phyloP scores from a whole-genome alignment of 108 stramenopile species.

The Hondaea fermentalgiana region DNA sequence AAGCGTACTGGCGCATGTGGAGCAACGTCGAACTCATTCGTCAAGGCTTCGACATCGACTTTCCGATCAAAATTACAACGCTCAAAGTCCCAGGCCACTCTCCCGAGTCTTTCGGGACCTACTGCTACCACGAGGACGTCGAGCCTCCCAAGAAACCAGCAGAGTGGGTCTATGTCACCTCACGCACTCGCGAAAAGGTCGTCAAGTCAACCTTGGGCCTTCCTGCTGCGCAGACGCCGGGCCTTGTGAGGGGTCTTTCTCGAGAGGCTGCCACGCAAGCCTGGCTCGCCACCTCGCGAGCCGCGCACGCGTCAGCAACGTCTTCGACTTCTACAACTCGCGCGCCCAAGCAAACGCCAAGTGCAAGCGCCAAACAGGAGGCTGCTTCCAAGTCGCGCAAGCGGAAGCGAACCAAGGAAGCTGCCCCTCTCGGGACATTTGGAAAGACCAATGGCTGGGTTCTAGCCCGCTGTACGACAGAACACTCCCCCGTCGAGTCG shows the following conservation, averaged over 20 bases:
- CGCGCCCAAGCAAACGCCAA: background rate
- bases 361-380: background rate
- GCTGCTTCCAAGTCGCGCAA: background rate
- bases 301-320: background rate
- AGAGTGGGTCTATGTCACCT: background rate
- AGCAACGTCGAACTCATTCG: background rate
- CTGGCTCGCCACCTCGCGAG: background rate
- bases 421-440: background rate
- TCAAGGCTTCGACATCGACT: background rate
- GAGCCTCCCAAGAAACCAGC: background rate
- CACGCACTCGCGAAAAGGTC: background rate
- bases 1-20: slow-evolving; percentile 11
- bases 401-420: background rate
- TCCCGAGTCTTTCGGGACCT: background rate
- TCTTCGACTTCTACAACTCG: background rate
- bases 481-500: background rate
- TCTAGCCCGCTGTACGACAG: background rate
- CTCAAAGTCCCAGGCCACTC: background rate
- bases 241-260: background rate
- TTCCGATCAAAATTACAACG: background rate
- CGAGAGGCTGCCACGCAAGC: background rate
- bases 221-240: background rate
- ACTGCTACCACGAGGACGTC: background rate
- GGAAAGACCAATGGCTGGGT: background rate
- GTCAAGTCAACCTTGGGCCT: background rate